Evolutionary conservation across 208 protist species (phyloP).

Genomic region (Wallacemonas rigidus): DNA sequence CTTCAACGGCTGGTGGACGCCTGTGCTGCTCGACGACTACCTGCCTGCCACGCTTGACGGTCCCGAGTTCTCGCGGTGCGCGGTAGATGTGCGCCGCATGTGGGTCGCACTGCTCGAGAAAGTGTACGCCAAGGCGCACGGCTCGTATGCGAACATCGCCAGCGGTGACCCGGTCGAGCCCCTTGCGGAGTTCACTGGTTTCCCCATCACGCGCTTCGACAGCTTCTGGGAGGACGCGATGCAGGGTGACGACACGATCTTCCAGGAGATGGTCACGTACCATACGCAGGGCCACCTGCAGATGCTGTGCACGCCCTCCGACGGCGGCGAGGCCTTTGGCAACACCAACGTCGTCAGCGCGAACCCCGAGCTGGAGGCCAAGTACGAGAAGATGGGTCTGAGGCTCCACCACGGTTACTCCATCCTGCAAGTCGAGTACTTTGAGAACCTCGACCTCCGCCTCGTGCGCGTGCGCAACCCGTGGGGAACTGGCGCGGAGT

Average conservation of each 20-base stretch:
- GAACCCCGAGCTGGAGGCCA: slow-evolving; percentile 43
- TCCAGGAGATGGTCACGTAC: slow-evolving; percentile 56
- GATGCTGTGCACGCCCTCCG: slow-evolving; percentile 71
- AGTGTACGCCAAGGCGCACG: slow-evolving; percentile 86
- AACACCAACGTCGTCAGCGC: slow-evolving; percentile 42
- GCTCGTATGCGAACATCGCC: slow-evolving; percentile 78
- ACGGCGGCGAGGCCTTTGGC: slow-evolving; percentile 34
- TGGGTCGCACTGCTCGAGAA: slow-evolving; percentile 88
- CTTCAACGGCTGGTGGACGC: slow-evolving; percentile 86
- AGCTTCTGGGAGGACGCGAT: slow-evolving; percentile 46
- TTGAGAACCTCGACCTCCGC: slow-evolving; percentile 61
- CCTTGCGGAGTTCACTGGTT: slow-evolving; percentile 78
- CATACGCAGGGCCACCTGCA: slow-evolving; percentile 46
- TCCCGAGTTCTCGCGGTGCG: slow-evolving; percentile 64
- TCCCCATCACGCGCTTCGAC: slow-evolving; percentile 71
- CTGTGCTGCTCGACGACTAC: slow-evolving; percentile 80
- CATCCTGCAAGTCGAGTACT: slow-evolving; percentile 46
- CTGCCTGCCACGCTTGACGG: slow-evolving; percentile 60
- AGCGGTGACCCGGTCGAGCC: slow-evolving; percentile 77
- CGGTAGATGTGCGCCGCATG: slow-evolving; percentile 67
- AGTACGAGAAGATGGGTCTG: slow-evolving; percentile 66
- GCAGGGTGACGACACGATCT: slow-evolving; percentile 50
- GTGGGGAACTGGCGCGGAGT: slow-evolving; percentile 70
- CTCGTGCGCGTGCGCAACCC: slow-evolving; percentile 79
- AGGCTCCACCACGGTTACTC: slow-evolving; percentile 67